phyloP scores from a whole-genome alignment of 176 grass and related monocot species.

The Olyra latifolia region DNA sequence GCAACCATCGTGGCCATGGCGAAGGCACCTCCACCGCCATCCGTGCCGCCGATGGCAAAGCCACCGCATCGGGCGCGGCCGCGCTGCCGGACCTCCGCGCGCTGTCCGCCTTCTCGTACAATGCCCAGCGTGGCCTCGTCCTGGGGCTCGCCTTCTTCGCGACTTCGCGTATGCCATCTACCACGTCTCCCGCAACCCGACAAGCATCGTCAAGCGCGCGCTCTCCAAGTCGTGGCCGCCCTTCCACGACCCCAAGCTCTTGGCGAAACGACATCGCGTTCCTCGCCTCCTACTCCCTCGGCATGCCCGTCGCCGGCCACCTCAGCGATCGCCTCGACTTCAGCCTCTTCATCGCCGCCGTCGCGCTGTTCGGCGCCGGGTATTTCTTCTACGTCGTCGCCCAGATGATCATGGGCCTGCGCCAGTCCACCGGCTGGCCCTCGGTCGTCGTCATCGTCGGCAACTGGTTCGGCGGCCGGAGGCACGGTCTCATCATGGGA shows the following conservation, averaged over 20 bases:
- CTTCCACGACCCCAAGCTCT: conserved; percentile 48
- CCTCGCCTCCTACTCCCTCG: conserved; percentile 68
- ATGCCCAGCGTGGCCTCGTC: conserved; percentile 55
- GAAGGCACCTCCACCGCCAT: conserved; percentile 21
- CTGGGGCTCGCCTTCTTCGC: conserved; percentile 68
- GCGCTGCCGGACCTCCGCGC: conserved; percentile 36
- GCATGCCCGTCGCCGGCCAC: conserved; percentile 64
- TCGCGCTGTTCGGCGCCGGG: too few species aligned
- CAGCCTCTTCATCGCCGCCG: too few species aligned
- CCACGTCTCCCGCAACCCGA: conserved; percentile 68
- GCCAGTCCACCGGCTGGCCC: too few species aligned
- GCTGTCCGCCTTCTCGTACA: conserved; percentile 40
- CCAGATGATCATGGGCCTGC: too few species aligned
- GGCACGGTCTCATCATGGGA: too few species aligned
- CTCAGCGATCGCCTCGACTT: too few species aligned
- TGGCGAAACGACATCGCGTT: conserved; percentile 72
- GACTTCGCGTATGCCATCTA: conserved; percentile 65
- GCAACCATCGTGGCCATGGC: too few species aligned
- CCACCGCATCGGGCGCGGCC: conserved; percentile 15
- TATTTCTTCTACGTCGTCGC: too few species aligned
- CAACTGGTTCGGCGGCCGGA: too few species aligned
- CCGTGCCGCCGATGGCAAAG: conserved; percentile 21
- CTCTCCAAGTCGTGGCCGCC: conserved; percentile 44
- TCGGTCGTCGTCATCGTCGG: too few species aligned
- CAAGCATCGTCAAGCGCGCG: conserved; percentile 72